These are phyloP conservation scores for Coniosporium apollinis DNA, from an alignment of 495 filamentous ascomycete genomes.

Conservation along the genomic window DNA sequence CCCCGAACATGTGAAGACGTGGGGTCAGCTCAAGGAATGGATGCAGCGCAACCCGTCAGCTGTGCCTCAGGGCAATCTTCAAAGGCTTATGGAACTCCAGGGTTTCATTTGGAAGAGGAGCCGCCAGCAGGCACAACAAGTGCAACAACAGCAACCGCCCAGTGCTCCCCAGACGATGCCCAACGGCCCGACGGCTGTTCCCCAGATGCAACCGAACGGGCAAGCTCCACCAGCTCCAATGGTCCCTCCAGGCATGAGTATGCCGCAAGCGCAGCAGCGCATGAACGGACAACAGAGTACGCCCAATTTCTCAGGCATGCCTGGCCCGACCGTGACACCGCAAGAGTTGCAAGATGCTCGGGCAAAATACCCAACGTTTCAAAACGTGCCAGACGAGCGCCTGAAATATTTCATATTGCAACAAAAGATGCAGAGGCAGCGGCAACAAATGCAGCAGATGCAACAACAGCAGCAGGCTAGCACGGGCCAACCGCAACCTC, in stretches of 20 bases:
- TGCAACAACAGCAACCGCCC: slow-evolving; percentile 7
- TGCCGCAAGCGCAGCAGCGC: slow-evolving; percentile 1
- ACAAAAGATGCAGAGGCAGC: slow-evolving; percentile 12
- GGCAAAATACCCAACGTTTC: slow-evolving; percentile 15
- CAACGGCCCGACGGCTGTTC: neutral
- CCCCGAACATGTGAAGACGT: slow-evolving; percentile 48
- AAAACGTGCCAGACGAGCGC: slow-evolving; percentile 35
- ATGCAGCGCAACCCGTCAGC: slow-evolving; percentile 31
- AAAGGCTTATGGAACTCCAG: slow-evolving; percentile 32
- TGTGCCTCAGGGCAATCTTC: slow-evolving; percentile 23
- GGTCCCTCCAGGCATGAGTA: slow-evolving; percentile 9
- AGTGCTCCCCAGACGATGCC: neutral
- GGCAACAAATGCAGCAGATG: slow-evolving; percentile 13
- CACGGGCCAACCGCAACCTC: slow-evolving; percentile 11
- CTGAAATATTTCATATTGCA: slow-evolving; percentile 28
- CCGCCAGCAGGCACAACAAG: slow-evolving; percentile 11
- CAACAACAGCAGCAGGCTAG: slow-evolving; percentile 7
- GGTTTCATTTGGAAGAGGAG: slow-evolving; percentile 5
- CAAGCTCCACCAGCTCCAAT: slow-evolving; percentile 17
- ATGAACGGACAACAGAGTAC: slow-evolving; percentile 3
- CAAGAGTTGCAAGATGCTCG: slow-evolving; percentile 14
- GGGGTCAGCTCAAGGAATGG: slow-evolving; percentile 56
- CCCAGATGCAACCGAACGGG: slow-evolving; percentile 5
- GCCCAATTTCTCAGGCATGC: too few relatives aligned
- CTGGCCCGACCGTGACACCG: slow-evolving; percentile 4